Evolutionary conservation across 257 asterid genomes (phyloP).

Genomic region (Solanum virginianum): DNA sequence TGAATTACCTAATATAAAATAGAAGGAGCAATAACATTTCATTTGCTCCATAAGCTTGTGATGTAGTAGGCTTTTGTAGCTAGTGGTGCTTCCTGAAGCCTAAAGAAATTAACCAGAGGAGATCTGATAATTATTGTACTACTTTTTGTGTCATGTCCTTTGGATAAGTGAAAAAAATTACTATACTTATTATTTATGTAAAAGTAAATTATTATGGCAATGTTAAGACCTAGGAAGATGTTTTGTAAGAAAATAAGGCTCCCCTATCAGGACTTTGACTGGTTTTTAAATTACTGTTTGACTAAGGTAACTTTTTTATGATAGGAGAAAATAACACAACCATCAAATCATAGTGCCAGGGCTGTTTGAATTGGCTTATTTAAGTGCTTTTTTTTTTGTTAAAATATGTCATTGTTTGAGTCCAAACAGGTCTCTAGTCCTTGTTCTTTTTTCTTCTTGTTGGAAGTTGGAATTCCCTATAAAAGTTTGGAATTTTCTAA

Average conservation of each 20-base stretch:
- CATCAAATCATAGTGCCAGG: rapidly evolving
- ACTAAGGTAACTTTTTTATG: neutral
- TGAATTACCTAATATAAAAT: neutral
- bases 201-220: neutral
- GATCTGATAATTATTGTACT: neutral
- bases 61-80: neutral
- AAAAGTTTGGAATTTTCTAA: neutral
- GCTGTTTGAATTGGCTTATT: neutral
- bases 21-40: neutral
- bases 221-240: neutral
- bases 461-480: neutral
- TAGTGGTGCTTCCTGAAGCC: neutral
- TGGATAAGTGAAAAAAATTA: neutral
- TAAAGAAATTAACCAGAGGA: neutral
- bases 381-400: too few species aligned
- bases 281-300: neutral
- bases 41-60: neutral
- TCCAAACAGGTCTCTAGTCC: too few species aligned
- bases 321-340: neutral
- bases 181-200: neutral
- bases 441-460: neutral
- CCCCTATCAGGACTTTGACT: neutral
- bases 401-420: neutral
- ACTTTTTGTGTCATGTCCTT: neutral
- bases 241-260: neutral